Evolutionary conservation across 352 stramenopile genomes (phyloP).

Genomic region (Phytophthora uliginosa): DNA sequence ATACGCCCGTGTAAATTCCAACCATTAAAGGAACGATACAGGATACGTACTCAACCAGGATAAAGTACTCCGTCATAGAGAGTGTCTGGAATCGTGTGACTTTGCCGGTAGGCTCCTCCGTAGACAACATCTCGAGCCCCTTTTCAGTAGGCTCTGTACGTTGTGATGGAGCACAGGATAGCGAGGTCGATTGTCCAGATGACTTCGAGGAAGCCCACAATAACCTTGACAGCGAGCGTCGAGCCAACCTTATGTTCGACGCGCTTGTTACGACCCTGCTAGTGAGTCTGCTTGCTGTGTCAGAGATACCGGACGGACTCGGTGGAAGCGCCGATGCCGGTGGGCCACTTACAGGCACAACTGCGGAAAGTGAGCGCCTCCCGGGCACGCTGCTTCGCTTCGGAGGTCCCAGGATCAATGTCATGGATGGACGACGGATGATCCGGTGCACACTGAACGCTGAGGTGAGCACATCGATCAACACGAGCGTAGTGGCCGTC

Average conservation of each 20-base stretch:
- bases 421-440: conserved; percentile 2
- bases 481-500: conserved; percentile 1
- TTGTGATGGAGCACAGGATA: background rate
- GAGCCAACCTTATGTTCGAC: background rate
- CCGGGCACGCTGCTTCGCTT: background rate
- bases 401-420: background rate
- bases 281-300: background rate
- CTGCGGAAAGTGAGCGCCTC: background rate
- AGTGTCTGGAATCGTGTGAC: conserved; percentile 17
- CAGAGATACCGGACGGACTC: background rate
- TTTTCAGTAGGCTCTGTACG: conserved; percentile 4
- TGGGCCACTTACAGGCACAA: conserved; percentile 2
- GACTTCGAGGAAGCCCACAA: background rate
- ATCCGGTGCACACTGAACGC: conserved; percentile 8
- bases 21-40: conserved; percentile 35
- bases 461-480: conserved; percentile 11
- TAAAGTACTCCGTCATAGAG: conserved; percentile 33
- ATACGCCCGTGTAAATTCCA: conserved; percentile 23
- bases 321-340: background rate
- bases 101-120: background rate
- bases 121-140: background rate
- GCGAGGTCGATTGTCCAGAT: background rate
- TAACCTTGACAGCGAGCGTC: conserved; percentile 8
- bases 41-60: conserved; percentile 41
- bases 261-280: background rate